Percentiles rank a stretch among this genome's conserved stretches.
These are phyloP conservation scores for Camellia granthamiana DNA, from an alignment of 148 eudicot genomes.

Conservation along the genomic window DNA sequence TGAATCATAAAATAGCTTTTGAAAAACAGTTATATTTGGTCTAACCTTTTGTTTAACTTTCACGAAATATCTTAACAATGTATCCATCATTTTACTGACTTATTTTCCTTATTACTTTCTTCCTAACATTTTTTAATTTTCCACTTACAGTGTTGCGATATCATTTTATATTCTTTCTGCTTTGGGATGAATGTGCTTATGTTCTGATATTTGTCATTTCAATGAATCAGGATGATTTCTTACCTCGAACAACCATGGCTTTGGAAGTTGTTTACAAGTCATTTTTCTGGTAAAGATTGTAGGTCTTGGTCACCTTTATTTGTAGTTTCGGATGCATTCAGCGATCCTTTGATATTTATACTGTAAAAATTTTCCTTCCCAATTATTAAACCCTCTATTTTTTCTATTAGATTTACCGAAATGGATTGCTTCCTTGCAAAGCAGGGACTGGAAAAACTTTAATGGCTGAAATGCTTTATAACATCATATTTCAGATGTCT, in stretches of 20 bases:
- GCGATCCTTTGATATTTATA: too few relatives aligned
- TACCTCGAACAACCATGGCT: slow-evolving; percentile 83
- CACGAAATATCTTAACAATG: background rate
- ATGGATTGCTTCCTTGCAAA: too few relatives aligned
- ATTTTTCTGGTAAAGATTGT: slow-evolving; percentile 75
- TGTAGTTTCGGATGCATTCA: background rate
- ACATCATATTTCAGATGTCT: too few relatives aligned
- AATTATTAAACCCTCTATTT: too few relatives aligned
- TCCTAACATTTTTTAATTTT: background rate
- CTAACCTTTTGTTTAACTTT: background rate
- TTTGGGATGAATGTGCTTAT: background rate
- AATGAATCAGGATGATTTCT: slow-evolving; percentile 78
- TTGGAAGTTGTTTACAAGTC: slow-evolving; percentile 76
- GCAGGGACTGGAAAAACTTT: too few relatives aligned
- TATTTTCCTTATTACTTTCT: background rate
- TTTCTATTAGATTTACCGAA: too few relatives aligned
- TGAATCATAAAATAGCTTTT: too few relatives aligned
- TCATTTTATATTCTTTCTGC: background rate
- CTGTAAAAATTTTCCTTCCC: too few relatives aligned
- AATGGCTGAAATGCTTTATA: too few relatives aligned
- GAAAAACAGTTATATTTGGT: too few relatives aligned
- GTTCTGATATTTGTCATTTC: background rate
- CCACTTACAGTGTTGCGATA: background rate
- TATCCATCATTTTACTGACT: background rate
- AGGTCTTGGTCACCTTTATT: slow-evolving; percentile 39